phyloP scores from a whole-genome alignment of 495 filamentous ascomycete genomes.

The Aspergillus saccharolyticus region DNA sequence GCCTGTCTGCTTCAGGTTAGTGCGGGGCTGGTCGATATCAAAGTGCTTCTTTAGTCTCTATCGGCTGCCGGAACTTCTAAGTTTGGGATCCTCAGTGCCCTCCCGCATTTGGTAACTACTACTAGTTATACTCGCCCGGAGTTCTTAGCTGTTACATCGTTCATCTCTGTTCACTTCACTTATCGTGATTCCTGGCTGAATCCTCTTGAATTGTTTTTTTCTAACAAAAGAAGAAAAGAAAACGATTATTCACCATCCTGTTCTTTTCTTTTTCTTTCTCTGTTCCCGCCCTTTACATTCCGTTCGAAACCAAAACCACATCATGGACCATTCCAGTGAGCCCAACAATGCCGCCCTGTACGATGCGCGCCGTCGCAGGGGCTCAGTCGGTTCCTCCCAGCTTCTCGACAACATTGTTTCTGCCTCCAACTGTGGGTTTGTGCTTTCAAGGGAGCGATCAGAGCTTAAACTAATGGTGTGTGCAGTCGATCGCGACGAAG shows the following conservation, averaged over 20 bases:
- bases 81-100: background rate
- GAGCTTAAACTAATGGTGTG: background rate
- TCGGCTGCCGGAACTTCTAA: background rate
- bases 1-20: slow-evolving; percentile 38
- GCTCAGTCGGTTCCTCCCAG: slow-evolving; percentile 74
- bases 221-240: too few relatives aligned
- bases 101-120: slow-evolving; percentile 7
- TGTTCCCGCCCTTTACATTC: slow-evolving; percentile 3
- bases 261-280: background rate
- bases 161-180: slow-evolving; percentile 1
- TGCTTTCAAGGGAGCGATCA: background rate
- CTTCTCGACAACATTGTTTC: slow-evolving; percentile 95
- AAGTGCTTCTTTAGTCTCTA: slow-evolving; percentile 26
- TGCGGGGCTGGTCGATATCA: slow-evolving; percentile 48
- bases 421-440: slow-evolving; percentile 80
- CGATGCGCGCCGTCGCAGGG: slow-evolving; percentile 43
- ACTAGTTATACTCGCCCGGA: background rate
- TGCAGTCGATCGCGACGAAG: slow-evolving; percentile 96
- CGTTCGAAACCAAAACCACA: background rate
- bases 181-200: background rate
- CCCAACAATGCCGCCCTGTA: slow-evolving; percentile 49
- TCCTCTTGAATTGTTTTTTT: background rate
- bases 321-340: slow-evolving; percentile 34
- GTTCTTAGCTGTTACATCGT: background rate
- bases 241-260: slow-evolving; percentile 2